These are phyloP conservation scores for Trichosporon sp. DNA, from an alignment of 1,284 basidiomycete genomes.

Conservation along the genomic window DNA sequence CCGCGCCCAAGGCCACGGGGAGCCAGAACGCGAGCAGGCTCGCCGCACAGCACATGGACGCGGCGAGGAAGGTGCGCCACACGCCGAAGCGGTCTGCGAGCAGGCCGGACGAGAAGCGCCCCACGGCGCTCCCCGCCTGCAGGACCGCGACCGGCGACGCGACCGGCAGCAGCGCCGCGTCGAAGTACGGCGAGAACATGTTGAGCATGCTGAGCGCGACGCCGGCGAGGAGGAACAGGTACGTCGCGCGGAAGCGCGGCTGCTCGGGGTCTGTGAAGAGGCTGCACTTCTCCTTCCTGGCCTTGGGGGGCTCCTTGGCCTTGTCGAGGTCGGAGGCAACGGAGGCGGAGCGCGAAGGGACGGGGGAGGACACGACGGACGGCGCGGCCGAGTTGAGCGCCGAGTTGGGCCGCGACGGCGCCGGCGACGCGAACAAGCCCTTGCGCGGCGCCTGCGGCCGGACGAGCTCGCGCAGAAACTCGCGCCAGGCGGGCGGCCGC, in stretches of 20 bases:
- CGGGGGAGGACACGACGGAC: background rate
- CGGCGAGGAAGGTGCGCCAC: constrained; percentile 21
- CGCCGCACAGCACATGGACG: constrained; percentile 15
- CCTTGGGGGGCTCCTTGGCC: background rate
- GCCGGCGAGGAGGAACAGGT: constrained; percentile 34
- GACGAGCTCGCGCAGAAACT: constrained; percentile 7
- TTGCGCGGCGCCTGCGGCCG: background rate
- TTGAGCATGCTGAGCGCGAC: constrained; percentile 33
- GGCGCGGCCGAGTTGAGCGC: background rate
- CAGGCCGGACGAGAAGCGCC: constrained; percentile 22
- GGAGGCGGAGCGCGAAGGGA: background rate
- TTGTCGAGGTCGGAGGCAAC: background rate
- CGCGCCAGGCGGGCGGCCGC: background rate
- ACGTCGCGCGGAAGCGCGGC: constrained; percentile 11
- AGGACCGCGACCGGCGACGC: constrained; percentile 19
- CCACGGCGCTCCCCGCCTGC: constrained; percentile 26
- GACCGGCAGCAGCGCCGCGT: constrained; percentile 17
- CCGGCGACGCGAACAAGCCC: background rate
- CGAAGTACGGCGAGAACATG: constrained; percentile 27
- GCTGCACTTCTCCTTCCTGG: constrained; percentile 13
- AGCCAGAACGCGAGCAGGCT: constrained; percentile 27
- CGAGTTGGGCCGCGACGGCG: background rate
- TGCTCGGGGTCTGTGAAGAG: background rate
- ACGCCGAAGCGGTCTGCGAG: constrained; percentile 25
- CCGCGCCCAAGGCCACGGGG: constrained; percentile 9